phyloP scores from a whole-genome alignment of 352 stramenopile species.

The Ophiocytium majus region DNA sequence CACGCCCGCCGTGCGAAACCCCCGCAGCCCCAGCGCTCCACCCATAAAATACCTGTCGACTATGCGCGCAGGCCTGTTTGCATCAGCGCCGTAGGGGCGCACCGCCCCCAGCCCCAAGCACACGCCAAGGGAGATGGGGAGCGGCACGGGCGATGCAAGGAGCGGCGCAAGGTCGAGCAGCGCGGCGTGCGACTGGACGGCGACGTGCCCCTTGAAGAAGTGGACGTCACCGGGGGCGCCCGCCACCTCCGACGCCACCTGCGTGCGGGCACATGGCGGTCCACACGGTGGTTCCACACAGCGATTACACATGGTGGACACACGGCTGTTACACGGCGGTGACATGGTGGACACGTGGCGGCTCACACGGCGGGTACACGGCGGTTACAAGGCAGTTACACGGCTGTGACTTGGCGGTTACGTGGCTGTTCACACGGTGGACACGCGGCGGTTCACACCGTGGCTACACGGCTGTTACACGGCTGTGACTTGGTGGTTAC shows the following conservation, averaged over 20 bases:
- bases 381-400: no score
- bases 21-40: slow-evolving; percentile 76
- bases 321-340: no score
- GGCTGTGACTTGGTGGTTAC: no score
- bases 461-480: no score
- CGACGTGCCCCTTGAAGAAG: slow-evolving; percentile 2
- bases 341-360: no score
- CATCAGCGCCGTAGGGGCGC: neutral
- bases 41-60: slow-evolving; percentile 85
- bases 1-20: slow-evolving; percentile 78
- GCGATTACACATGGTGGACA: no score
- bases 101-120: slow-evolving; percentile 10
- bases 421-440: no score
- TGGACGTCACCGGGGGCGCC: neutral
- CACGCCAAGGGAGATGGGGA: slow-evolving; percentile 1
- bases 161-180: neutral
- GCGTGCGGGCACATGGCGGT: no score
- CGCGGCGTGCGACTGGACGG: neutral
- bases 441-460: no score
- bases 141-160: neutral
- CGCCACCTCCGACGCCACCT: neutral
- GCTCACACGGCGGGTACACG: no score
- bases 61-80: slow-evolving; percentile 63
- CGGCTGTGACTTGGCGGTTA: no score
- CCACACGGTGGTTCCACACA: no score